phyloP scores from a whole-genome alignment of 345 rosid species.

The Orychophragmus violaceus region DNA sequence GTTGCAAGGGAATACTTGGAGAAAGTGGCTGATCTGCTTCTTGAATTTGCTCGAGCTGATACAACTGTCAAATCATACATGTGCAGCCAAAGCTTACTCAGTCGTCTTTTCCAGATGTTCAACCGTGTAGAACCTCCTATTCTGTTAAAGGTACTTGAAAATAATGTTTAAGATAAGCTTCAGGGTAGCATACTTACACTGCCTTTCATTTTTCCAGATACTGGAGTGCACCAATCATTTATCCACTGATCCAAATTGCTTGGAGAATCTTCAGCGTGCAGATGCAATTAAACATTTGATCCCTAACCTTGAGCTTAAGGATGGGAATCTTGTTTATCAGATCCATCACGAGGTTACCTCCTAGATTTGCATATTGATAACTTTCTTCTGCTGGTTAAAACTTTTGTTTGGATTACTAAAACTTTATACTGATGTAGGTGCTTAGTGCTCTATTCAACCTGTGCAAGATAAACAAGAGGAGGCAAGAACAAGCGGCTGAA shows the following conservation, averaged over 20 bases:
- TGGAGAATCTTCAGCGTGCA: slow-evolving; percentile 97
- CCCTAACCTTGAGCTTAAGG: slow-evolving; percentile 92
- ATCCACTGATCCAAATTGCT: slow-evolving; percentile 94
- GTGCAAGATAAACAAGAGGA: slow-evolving; percentile 98
- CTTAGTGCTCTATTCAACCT: slow-evolving; percentile 93
- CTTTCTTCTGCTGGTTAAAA: not conserved
- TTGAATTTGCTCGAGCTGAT: slow-evolving; percentile 97
- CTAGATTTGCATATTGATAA: slow-evolving; percentile 1
- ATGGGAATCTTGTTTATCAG: slow-evolving; percentile 73
- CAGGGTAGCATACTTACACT: slow-evolving; percentile 1
- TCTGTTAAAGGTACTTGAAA: not conserved
- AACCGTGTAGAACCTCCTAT: slow-evolving; percentile 60
- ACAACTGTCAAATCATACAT: slow-evolving; percentile 81
- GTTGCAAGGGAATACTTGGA: slow-evolving; percentile 92
- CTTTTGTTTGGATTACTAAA: not conserved
- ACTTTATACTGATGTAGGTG: slow-evolving; percentile 47
- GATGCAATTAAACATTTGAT: slow-evolving; percentile 93
- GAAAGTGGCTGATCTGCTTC: slow-evolving; percentile 95
- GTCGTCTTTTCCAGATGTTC: slow-evolving; percentile 94
- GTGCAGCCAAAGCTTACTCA: slow-evolving; percentile 94
- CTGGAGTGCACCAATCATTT: slow-evolving; percentile 81
- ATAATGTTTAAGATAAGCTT: not conserved
- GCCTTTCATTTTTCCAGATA: slow-evolving; percentile 40
- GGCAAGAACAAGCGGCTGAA: slow-evolving; percentile 99
- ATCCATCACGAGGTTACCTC: slow-evolving; percentile 79